phyloP scores from a whole-genome alignment of 177 flowering plant species.

The Telopea speciosissima region DNA sequence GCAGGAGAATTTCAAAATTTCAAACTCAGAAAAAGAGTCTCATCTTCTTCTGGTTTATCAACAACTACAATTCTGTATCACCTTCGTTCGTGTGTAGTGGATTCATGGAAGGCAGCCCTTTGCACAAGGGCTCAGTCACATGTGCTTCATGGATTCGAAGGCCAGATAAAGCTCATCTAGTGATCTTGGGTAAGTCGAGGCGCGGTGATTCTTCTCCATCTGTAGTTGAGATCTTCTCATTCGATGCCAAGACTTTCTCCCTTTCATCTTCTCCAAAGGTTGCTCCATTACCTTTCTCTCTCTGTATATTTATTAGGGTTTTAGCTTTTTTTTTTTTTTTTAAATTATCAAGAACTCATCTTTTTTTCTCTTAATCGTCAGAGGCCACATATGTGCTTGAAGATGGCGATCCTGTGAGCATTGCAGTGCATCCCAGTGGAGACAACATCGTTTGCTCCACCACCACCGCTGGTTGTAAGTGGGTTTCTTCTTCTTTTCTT shows the following conservation, averaged over 20 bases:
- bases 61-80: no score
- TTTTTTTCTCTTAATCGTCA: background rate
- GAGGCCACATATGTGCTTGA: conserved; percentile 53
- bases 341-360: background rate
- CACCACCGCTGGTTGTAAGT: conserved; percentile 66
- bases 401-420: conserved; percentile 53
- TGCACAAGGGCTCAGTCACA: conserved; percentile 34
- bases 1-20: no score
- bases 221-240: conserved; percentile 66
- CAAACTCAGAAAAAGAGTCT: background rate
- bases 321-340: background rate
- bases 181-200: conserved; percentile 46
- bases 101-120: conserved; percentile 25
- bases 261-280: conserved; percentile 78
- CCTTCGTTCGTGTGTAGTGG: background rate
- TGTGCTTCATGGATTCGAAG: conserved; percentile 86
- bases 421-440: conserved; percentile 83
- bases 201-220: conserved; percentile 27
- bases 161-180: conserved; percentile 62
- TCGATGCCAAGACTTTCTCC: conserved; percentile 45
- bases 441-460: conserved; percentile 74
- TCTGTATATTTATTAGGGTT: background rate
- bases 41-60: background rate
- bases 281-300: conserved; percentile 1
- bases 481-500: conserved; percentile 13